Percentiles rank a stretch among this genome's conserved stretches.
phyloP scores from a whole-genome alignment of 768 basidiomycete genomes.

The Chalciporus chontae region DNA sequence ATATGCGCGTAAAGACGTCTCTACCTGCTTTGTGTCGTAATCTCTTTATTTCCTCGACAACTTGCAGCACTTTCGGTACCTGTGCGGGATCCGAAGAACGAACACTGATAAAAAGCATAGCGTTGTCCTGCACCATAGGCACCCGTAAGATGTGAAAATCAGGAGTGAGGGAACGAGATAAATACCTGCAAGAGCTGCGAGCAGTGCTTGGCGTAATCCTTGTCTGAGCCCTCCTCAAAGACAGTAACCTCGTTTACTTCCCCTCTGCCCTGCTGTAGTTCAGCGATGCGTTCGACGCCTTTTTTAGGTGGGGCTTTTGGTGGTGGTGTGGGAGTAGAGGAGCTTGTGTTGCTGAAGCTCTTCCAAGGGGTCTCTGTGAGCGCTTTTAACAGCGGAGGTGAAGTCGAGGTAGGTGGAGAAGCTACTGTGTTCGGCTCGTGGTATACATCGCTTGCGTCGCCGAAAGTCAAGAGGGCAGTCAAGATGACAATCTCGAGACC shows the following conservation, averaged over 20 bases:
- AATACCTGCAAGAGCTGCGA: slow-evolving; percentile 57
- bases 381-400: not conserved
- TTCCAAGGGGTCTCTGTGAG: slow-evolving; percentile 14
- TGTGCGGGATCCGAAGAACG: slow-evolving; percentile 58
- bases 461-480: slow-evolving; percentile 72
- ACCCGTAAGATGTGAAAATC: not conserved
- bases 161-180: not conserved
- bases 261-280: slow-evolving; percentile 62
- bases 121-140: slow-evolving; percentile 53
- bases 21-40: slow-evolving; percentile 69
- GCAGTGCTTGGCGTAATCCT: slow-evolving; percentile 71
- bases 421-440: slow-evolving; percentile 34
- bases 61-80: slow-evolving; percentile 75
- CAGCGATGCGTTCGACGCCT: slow-evolving; percentile 66
- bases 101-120: slow-evolving; percentile 76
- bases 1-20: not conserved
- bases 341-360: slow-evolving; percentile 1
- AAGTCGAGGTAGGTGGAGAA: not conserved
- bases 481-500: slow-evolving; percentile 81
- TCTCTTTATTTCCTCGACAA: slow-evolving; percentile 80
- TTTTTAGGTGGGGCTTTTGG: slow-evolving; percentile 63
- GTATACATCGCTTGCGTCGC: slow-evolving; percentile 60
- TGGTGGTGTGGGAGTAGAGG: slow-evolving; percentile 41
- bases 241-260: slow-evolving; percentile 76
- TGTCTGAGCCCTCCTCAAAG: slow-evolving; percentile 56